A percentile compares a stretch with the other conserved stretches of the same genome.
phyloP scores from a whole-genome alignment of 2,329 filamentous ascomycete genomes.

The Gliomastix tumulicola region DNA sequence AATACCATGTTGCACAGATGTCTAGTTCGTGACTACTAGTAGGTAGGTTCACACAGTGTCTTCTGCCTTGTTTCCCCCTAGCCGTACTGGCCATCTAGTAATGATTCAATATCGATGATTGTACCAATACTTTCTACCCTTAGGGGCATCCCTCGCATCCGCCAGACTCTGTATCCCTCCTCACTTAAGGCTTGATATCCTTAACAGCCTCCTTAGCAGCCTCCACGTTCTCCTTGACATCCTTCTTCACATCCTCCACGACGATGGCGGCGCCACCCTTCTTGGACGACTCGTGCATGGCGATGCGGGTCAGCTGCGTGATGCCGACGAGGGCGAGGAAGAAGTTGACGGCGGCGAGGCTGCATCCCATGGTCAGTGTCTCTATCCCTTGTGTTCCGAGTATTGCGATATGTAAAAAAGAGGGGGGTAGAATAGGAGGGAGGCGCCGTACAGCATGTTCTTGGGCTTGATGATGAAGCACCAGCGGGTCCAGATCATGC shows the following conservation, averaged over 20 bases:
- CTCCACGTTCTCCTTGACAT: slow-evolving; percentile 21
- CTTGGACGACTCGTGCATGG: slow-evolving; percentile 54
- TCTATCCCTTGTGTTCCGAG: background rate
- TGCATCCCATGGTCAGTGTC: slow-evolving; percentile 20
- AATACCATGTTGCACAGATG: too few relatives aligned
- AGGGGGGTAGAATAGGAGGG: background rate
- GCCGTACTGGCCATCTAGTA: too few relatives aligned
- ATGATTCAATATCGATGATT: too few relatives aligned
- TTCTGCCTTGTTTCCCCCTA: too few relatives aligned
- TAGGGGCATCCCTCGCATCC: too few relatives aligned
- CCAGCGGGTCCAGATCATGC: slow-evolving; percentile 97
- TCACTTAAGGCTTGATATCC: too few relatives aligned
- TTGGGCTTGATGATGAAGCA: slow-evolving; percentile 93
- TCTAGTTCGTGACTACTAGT: too few relatives aligned
- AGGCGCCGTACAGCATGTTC: slow-evolving; percentile 65
- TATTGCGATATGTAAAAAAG: too few relatives aligned
- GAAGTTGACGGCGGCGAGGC: slow-evolving; percentile 94
- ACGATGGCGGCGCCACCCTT: slow-evolving; percentile 36
- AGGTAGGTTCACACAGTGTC: too few relatives aligned
- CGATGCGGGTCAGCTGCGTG: slow-evolving; percentile 74
- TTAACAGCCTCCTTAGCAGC: slow-evolving; percentile 15
- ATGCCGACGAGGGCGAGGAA: slow-evolving; percentile 87
- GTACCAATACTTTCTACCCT: too few relatives aligned
- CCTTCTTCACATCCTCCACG: slow-evolving; percentile 33
- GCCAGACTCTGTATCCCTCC: too few relatives aligned